Base-by-base conservation (phyloP, 208 protist species). In the Trypanosoma boissoni region DNA sequence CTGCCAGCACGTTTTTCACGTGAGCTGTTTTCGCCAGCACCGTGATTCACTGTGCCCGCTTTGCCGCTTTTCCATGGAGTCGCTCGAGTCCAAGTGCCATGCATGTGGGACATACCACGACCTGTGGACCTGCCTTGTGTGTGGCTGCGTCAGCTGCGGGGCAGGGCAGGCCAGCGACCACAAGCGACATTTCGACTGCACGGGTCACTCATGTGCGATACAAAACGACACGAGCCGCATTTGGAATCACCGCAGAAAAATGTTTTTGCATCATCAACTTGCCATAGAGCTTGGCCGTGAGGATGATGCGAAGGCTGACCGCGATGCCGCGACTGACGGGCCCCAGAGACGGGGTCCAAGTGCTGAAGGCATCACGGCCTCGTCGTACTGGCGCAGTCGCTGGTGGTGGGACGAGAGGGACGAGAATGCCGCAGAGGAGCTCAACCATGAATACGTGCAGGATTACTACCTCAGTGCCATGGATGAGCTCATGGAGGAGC, bases 111-210 rank as follows among this genome's bases (percentile, higher is more conserved):
- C 83, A 6, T 84, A 72, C 50, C 62, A 80, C 39, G 84, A 94
- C 49, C 48, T 95, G 51, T 95, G 88, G 88, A 74, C 73, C n/a
- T 95, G 88, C 52, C 56, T 95, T 0, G 73, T 91, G 23, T 95
- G 88, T 61, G 88, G 88, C 20, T 74, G 72, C 71, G 78, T 91
- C 10, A 75, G 70, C 2, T 95, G 88, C 60, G 85, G 85, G 0
- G 68, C 68, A 20, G 80, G 78, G 1, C 72, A 81, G 8, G 49
- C 36, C n/a, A 64, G 74, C 36, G 83, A 95, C 58, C 44, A 68
- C 50, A 42, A 77, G 42, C 63, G 51, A 18, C 88, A 95, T 68
- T 88, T 78, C 53, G 55, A 76, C 16, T 52, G 12, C 41, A 86
- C 78, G 12, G 77, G 78, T 5, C 88, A 95, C 72, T 83, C 80